Percentiles rank a stretch among this genome's conserved stretches.
Conservation (phyloP, 176 grass and related monocot species). For the Otatea glauca region DNA sequence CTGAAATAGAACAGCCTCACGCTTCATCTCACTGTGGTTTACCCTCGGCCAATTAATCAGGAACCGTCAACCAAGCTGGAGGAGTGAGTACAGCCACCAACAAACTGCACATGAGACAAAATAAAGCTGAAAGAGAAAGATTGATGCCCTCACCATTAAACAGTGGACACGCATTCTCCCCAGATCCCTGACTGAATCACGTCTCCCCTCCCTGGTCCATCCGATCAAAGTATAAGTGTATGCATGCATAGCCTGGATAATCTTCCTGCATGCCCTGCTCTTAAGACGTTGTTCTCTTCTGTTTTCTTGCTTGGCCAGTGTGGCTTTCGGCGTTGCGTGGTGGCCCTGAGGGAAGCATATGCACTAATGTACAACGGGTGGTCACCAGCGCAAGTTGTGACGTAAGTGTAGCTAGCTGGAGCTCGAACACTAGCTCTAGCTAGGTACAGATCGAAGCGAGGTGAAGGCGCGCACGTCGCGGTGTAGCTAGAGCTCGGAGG, state of each 20-base stretch:
- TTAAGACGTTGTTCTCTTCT: background rate
- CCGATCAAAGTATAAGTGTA: background rate
- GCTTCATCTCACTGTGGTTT: background rate
- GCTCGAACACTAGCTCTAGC: background rate
- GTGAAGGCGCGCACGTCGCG: constrained; percentile 30
- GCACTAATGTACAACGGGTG: background rate
- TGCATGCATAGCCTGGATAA: background rate
- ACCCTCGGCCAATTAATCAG: background rate
- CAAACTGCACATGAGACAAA: constrained; percentile 16
- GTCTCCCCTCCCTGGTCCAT: background rate
- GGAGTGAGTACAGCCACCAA: background rate
- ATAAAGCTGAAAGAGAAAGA: background rate
- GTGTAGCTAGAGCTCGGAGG: background rate
- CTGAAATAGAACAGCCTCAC: background rate
- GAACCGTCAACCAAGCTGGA: background rate
- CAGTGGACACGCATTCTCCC: background rate
- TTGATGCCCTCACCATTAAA: constrained; percentile 5
- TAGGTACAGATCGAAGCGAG: background rate
- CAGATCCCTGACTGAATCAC: background rate
- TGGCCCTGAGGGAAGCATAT: background rate
- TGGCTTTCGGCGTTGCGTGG: background rate
- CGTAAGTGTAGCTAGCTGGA: background rate
- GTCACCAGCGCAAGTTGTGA: background rate
- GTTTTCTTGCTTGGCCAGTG: background rate
- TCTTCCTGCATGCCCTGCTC: background rate